Conservation (phyloP, 805 yeast genomes). For the Sugiyamaella valdiviana region DNA sequence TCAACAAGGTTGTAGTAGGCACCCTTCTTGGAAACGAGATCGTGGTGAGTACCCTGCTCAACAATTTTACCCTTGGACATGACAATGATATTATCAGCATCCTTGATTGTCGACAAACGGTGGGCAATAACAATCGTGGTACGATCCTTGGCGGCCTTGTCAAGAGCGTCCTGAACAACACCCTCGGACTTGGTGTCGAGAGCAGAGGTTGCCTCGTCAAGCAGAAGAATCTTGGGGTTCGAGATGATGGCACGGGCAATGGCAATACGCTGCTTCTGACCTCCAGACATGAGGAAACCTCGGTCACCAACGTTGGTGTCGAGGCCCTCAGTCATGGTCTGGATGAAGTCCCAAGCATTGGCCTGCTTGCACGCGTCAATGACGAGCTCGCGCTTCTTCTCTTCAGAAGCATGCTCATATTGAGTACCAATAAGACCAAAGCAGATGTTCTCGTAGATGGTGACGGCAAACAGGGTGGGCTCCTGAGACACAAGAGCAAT, state of each 20-base stretch:
- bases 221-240: constrained; percentile 50
- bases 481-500: constrained; percentile 94
- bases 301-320: constrained; percentile 60
- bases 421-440: constrained; percentile 75
- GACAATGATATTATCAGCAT: constrained; percentile 50
- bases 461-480: constrained; percentile 83
- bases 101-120: constrained; percentile 48
- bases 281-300: constrained; percentile 58
- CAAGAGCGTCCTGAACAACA: constrained; percentile 36
- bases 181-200: constrained; percentile 43
- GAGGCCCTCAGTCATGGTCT: constrained; percentile 72
- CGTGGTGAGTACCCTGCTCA: constrained; percentile 39
- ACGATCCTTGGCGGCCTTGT: constrained; percentile 29
- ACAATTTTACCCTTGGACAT: constrained; percentile 45
- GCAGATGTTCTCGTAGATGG: constrained; percentile 78
- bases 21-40: constrained; percentile 28
- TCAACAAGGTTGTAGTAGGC: constrained; percentile 30
- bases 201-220: constrained; percentile 65
- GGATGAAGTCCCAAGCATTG: constrained; percentile 35
- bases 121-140: constrained; percentile 56
- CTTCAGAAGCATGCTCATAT: constrained; percentile 43
- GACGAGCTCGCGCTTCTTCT: constrained; percentile 33
- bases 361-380: constrained; percentile 33
- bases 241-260: constrained; percentile 65
- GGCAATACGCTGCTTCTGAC: constrained; percentile 67